Evolutionary conservation across 371 early-diverging fungal species (phyloP), one percentile per base, ranked within the genome.

Genomic region (Syncephalastrum racemosum): DNA sequence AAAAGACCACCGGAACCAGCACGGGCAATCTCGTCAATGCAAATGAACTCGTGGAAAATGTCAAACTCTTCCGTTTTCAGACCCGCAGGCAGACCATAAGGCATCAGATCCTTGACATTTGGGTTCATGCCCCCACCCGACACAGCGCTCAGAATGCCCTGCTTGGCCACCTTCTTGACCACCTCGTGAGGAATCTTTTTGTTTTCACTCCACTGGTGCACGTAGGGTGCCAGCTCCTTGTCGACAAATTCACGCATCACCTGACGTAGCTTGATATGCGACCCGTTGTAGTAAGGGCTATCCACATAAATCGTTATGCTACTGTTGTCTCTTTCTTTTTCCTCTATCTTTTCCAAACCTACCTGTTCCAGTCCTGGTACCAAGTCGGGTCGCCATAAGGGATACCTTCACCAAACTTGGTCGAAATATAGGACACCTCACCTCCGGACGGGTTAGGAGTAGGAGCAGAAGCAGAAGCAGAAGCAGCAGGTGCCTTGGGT

Each of bases 381-480:
- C 92, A 92, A 39, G 83, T 82, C 23, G 94, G 92, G 58, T 93
- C 94, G 6, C 90, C 90, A 69, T 85, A 90, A 13, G 92, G 92
- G 45, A 91, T 62, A 59, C 85, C 71, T 50, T 91, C 91, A 43
- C 91, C 91, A 62, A 89, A 91, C 6, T 50, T 65, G 41, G 65
- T 71, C 19, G 47, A 15, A 16, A 20, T 44, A 22, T 53, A 42
- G 3, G 49, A 22, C 5, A 49, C 58, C n/a, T 55, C 41, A 20
- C 49, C 40, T 6, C 48, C 54, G 2, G 39, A n/a, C 20, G 44
- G 14, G 13, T 50, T 23, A 24, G 44, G 43, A 19, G 59, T 20
- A 50, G 59, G 14, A n/a, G 46, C 24, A n/a, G 44, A 15, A 15
- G 57, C n/a, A 5, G 56, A 41, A 31, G 59, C 50, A 19, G 53